Conservation (phyloP, 31 red algal species). For the Asparagopsis taxiformis region DNA sequence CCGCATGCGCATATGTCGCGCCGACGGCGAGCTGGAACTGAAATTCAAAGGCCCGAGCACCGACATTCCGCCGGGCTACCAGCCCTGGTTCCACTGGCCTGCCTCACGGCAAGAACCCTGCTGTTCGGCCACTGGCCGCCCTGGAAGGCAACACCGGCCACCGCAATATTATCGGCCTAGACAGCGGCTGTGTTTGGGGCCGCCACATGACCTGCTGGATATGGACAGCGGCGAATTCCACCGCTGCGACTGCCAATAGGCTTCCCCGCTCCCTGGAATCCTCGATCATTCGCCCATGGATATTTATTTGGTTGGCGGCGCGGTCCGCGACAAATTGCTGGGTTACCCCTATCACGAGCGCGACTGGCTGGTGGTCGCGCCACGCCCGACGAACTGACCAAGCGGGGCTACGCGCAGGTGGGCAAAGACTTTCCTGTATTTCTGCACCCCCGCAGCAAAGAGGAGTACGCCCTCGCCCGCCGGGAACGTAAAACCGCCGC, state of each 20-base stretch:
- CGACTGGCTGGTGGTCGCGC: slow-evolving; percentile 13
- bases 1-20: not conserved
- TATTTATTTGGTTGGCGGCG: slow-evolving; percentile 8
- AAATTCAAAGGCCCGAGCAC: not conserved
- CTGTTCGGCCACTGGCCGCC: not conserved
- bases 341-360: slow-evolving; percentile 1
- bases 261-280: too few relatives aligned
- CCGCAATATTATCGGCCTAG: not conserved
- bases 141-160: not conserved
- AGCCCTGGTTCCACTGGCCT: not conserved
- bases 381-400: not conserved
- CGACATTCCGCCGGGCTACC: not conserved
- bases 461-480: slow-evolving; percentile 10
- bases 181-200: not conserved
- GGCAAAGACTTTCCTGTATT: slow-evolving; percentile 9
- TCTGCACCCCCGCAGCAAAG: slow-evolving; percentile 1
- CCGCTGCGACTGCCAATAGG: too few relatives aligned
- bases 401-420: not conserved
- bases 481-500: slow-evolving; percentile 1
- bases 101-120: not conserved
- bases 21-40: not conserved
- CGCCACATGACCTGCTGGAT: not conserved
- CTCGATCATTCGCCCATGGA: too few relatives aligned
- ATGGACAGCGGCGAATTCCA: too few relatives aligned
- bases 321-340: slow-evolving; percentile 17